Conservation (phyloP, 1,139 yeast genomes). For the Trichomonascaceae sp. region DNA sequence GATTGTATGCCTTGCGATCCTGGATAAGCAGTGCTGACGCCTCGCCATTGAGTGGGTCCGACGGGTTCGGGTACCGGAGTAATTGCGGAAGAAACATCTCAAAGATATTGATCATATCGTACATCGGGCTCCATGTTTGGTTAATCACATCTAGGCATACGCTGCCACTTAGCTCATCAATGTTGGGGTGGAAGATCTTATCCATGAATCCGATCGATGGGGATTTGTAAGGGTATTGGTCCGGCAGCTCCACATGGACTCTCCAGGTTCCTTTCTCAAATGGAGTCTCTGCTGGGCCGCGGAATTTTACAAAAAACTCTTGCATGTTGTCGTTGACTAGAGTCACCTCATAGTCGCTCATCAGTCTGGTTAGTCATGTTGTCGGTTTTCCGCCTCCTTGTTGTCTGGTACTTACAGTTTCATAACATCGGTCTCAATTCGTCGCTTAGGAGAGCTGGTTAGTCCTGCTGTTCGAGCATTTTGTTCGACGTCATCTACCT, state of each 20-base stretch:
- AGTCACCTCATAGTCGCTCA: slow-evolving; percentile 88
- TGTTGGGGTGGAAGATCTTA: slow-evolving; percentile 84
- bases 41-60: slow-evolving; percentile 87
- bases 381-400: neutral
- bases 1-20: slow-evolving; percentile 55
- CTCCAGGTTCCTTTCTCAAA: slow-evolving; percentile 89
- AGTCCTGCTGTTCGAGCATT: too few relatives aligned
- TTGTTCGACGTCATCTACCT: too few relatives aligned
- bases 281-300: slow-evolving; percentile 82
- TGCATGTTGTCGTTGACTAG: slow-evolving; percentile 82
- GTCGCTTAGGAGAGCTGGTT: slow-evolving; percentile 59
- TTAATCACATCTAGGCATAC: slow-evolving; percentile 94
- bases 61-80: slow-evolving; percentile 81
- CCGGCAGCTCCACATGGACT: slow-evolving; percentile 86
- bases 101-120: slow-evolving; percentile 79
- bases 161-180: slow-evolving; percentile 65
- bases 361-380: slow-evolving; percentile 33
- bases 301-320: slow-evolving; percentile 74
- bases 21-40: slow-evolving; percentile 75
- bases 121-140: slow-evolving; percentile 98
- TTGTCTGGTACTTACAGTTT: slow-evolving; percentile 42
- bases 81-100: slow-evolving; percentile 91
- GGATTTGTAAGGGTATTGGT: slow-evolving; percentile 88
- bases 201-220: slow-evolving; percentile 93
- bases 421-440: slow-evolving; percentile 96